These are phyloP conservation scores for Paxillus ammoniavirescens DNA, from an alignment of 768 basidiomycete species.

Conservation along the genomic window DNA sequence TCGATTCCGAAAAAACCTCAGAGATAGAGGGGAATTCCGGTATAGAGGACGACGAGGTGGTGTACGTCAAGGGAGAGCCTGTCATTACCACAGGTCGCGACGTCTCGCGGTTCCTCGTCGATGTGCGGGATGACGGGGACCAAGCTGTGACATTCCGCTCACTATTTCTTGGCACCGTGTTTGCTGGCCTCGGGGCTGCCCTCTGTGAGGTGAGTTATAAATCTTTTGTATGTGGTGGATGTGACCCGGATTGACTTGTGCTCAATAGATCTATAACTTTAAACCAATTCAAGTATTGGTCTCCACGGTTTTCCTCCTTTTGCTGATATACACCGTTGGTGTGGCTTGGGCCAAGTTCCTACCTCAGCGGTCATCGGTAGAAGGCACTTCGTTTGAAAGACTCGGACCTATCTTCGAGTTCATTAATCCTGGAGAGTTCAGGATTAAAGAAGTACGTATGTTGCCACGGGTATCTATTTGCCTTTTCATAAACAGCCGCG, in stretches of 20 bases:
- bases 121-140: slow-evolving; percentile 57
- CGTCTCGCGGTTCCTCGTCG: slow-evolving; percentile 54
- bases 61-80: slow-evolving; percentile 3
- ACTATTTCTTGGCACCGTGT: slow-evolving; percentile 50
- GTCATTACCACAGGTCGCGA: slow-evolving; percentile 36
- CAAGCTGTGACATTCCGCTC: slow-evolving; percentile 56
- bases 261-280: slow-evolving; percentile 52
- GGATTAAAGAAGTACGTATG: slow-evolving; percentile 52
- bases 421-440: slow-evolving; percentile 58
- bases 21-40: neutral
- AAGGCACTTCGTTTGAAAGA: slow-evolving; percentile 42
- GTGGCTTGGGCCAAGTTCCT: slow-evolving; percentile 48
- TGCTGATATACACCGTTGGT: slow-evolving; percentile 53
- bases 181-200: slow-evolving; percentile 59
- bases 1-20: neutral
- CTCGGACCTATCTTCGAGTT: slow-evolving; percentile 43
- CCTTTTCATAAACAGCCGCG: neutral
- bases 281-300: slow-evolving; percentile 54
- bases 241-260: neutral
- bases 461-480: neutral
- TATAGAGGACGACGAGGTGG: neutral
- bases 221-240: neutral
- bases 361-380: slow-evolving; percentile 40
- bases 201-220: slow-evolving; percentile 45
- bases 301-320: slow-evolving; percentile 55